A percentile compares a stretch with the other conserved stretches of the same genome.
These are phyloP conservation scores for Phaeolepiota aurea DNA, from an alignment of 768 basidiomycete species.

Conservation along the genomic window DNA sequence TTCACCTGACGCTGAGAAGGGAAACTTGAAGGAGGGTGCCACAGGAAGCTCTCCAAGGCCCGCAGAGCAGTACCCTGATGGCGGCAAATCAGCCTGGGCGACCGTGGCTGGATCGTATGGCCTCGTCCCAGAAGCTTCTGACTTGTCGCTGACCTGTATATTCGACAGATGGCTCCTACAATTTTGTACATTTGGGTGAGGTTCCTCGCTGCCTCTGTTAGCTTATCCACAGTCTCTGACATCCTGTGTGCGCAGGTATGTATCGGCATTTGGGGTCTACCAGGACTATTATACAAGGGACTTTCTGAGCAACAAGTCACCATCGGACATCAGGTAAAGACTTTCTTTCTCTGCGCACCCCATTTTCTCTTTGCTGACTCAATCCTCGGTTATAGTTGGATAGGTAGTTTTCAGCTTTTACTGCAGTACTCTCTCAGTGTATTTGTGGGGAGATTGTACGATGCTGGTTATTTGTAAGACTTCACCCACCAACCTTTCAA, in stretches of 20 bases:
- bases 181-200: constrained; percentile 38
- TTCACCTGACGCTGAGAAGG: too few relatives aligned
- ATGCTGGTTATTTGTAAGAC: constrained; percentile 41
- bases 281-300: constrained; percentile 38
- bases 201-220: background rate
- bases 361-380: constrained; percentile 6
- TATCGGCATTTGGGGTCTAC: constrained; percentile 36
- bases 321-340: constrained; percentile 36
- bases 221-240: background rate
- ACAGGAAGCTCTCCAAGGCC: too few relatives aligned
- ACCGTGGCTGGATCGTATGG: constrained; percentile 37
- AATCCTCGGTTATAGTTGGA: constrained; percentile 27
- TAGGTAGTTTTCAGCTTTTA: constrained; percentile 40
- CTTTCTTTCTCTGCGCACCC: background rate
- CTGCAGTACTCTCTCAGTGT: constrained; percentile 32
- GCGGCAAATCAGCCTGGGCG: constrained; percentile 31
- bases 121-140: too few relatives aligned
- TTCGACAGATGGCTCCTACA: constrained; percentile 35
- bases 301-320: constrained; percentile 25
- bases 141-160: too few relatives aligned
- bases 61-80: too few relatives aligned
- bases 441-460: constrained; percentile 32
- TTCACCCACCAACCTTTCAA: too few relatives aligned
- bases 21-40: too few relatives aligned
- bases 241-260: too few relatives aligned